These are phyloP conservation scores for Aspergillus puulaauensis DNA, from an alignment of 2,329 filamentous ascomycete species.

Conservation along the genomic window DNA sequence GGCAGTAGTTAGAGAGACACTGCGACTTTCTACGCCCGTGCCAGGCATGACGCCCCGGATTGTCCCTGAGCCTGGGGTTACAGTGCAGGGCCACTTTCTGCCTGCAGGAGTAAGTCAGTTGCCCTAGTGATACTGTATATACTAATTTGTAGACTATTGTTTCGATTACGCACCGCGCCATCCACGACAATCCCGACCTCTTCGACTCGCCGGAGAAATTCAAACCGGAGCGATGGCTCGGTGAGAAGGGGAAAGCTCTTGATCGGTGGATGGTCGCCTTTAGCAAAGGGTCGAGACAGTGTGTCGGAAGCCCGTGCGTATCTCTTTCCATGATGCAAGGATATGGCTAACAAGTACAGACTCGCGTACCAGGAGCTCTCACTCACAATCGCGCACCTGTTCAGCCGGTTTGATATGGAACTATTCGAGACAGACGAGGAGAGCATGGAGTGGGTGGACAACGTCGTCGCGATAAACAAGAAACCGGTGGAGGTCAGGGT, in stretches of 20 bases:
- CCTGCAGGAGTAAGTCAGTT: neutral
- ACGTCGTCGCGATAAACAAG: neutral
- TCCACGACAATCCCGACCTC: neutral
- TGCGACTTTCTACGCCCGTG: constrained; percentile 51
- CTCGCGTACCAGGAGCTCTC: neutral
- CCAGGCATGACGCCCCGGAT: constrained; percentile 36
- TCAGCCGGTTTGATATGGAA: neutral
- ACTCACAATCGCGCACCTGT: neutral
- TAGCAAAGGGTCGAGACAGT: neutral
- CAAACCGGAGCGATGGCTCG: neutral
- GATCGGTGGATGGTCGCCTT: neutral
- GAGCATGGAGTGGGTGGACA: neutral
- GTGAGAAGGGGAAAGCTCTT: neutral
- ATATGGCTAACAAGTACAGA: too few species aligned
- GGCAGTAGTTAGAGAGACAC: constrained; percentile 52
- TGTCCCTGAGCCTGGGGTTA: neutral
- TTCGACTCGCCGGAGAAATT: neutral
- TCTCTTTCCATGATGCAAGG: too few species aligned
- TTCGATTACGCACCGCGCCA: neutral
- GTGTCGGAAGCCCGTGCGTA: neutral
- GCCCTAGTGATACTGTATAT: too few species aligned
- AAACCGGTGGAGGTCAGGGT: neutral
- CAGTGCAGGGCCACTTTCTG: neutral
- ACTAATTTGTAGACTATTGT: neutral
- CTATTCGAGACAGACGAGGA: neutral